Conservation (phyloP, 2,329 filamentous ascomycete genomes). For the Colletotrichum tabaci region DNA sequence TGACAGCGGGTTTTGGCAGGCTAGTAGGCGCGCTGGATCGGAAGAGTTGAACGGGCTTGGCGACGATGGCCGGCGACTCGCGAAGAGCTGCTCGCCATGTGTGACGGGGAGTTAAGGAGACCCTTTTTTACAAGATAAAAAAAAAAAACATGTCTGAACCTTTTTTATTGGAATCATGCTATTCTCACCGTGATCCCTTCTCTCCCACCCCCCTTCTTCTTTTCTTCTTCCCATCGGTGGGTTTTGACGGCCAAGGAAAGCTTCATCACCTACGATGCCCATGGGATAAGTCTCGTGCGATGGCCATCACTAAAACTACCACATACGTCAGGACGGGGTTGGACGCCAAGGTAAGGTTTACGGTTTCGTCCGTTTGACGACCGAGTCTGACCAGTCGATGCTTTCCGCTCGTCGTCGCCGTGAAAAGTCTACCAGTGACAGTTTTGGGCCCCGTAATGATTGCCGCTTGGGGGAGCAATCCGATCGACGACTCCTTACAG, state of each 20-base stretch:
- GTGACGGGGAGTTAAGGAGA: background rate
- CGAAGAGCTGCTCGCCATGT: slow-evolving; percentile 17
- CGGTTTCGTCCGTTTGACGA: slow-evolving; percentile 29
- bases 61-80: slow-evolving; percentile 18
- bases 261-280: background rate
- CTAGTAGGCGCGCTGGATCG: slow-evolving; percentile 22
- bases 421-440: too few species aligned
- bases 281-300: too few species aligned
- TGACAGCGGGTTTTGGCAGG: slow-evolving; percentile 13
- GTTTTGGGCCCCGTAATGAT: too few species aligned
- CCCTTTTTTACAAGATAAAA: background rate
- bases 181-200: slow-evolving; percentile 19
- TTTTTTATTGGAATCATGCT: background rate
- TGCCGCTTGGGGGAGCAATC: too few species aligned
- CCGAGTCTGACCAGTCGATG: slow-evolving; percentile 14
- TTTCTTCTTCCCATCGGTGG: too few species aligned
- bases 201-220: background rate
- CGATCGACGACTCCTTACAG: too few species aligned
- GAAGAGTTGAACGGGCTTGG: slow-evolving; percentile 33
- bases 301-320: too few species aligned
- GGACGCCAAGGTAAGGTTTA: slow-evolving; percentile 24
- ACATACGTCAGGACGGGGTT: background rate
- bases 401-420: background rate
- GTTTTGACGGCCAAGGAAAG: too few species aligned
- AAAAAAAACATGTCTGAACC: background rate